Conservation (phyloP, 2,329 filamentous ascomycete genomes). For the Verticillium tricorpus region DNA sequence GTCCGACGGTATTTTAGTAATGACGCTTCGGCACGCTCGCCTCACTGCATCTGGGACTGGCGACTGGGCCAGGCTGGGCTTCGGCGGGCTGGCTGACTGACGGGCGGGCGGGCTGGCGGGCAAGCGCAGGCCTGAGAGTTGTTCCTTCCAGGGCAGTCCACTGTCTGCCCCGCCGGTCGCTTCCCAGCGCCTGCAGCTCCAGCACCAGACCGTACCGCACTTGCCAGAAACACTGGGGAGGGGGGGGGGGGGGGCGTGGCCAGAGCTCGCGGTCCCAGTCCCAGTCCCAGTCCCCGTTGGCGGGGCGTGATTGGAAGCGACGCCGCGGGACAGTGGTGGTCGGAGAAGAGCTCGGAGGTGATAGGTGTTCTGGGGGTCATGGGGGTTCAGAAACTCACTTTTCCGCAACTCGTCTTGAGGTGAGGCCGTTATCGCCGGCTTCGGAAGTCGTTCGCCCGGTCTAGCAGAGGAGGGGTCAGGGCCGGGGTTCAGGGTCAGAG, state of each 20-base stretch:
- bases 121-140: background rate
- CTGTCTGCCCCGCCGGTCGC: background rate
- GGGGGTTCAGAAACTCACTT: background rate
- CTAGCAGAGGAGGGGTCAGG: background rate
- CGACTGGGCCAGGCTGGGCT: background rate
- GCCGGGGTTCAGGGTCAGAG: background rate
- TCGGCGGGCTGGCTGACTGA: background rate
- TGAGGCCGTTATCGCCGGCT: background rate
- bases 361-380: background rate
- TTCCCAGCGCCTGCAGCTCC: background rate
- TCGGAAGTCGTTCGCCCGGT: background rate
- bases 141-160: background rate
- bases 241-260: background rate
- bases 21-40: slow-evolving; percentile 10
- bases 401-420: background rate
- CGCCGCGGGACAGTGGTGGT: background rate
- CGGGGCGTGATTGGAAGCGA: background rate
- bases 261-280: background rate
- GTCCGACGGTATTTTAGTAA: slow-evolving; percentile 14
- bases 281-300: background rate
- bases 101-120: background rate
- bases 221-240: background rate
- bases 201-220: background rate
- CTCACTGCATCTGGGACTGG: background rate
- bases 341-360: background rate